phyloP scores from a whole-genome alignment of 1,284 basidiomycete genomes.

The Sanghuangporus sanghuang region DNA sequence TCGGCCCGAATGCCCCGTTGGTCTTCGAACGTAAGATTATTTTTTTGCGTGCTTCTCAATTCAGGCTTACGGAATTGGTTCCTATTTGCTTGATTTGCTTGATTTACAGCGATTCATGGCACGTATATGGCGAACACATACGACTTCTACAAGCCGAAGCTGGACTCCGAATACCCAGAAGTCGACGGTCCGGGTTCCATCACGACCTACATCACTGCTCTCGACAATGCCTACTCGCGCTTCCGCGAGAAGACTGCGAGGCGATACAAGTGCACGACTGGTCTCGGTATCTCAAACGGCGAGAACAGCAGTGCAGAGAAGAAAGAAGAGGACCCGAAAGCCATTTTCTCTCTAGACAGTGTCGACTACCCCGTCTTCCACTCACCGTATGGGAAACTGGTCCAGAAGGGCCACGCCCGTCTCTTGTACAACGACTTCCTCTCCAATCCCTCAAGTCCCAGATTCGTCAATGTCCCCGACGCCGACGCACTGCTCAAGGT shows the following conservation, averaged over 20 bases:
- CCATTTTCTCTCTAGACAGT: constrained; percentile 66
- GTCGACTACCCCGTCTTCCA: constrained; percentile 93
- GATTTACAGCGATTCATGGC: constrained; percentile 82
- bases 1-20: constrained; percentile 94
- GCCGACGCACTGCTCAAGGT: constrained; percentile 64
- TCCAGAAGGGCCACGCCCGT: constrained; percentile 96
- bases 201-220: constrained; percentile 90
- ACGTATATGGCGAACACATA: constrained; percentile 98
- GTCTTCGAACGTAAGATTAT: constrained; percentile 83
- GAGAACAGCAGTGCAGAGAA: constrained; percentile 29
- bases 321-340: constrained; percentile 29
- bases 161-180: constrained; percentile 91
- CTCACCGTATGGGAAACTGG: constrained; percentile 96
- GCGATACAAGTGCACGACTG: constrained; percentile 42
- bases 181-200: constrained; percentile 98
- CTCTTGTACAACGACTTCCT: constrained; percentile 92
- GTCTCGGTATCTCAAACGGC: constrained; percentile 33
- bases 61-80: constrained; percentile 15
- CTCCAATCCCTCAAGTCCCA: constrained; percentile 65
- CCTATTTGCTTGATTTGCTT: constrained; percentile 43
- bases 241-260: constrained; percentile 84
- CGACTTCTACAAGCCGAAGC: constrained; percentile 97
- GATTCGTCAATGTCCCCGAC: constrained; percentile 71
- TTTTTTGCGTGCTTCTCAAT: constrained; percentile 21
- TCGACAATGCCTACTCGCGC: constrained; percentile 86